Percentiles rank a stretch among this genome's conserved stretches.
Evolutionary conservation across 352 stramenopile genomes (phyloP).

Genomic region (Globisporangium cylindrosporum): DNA sequence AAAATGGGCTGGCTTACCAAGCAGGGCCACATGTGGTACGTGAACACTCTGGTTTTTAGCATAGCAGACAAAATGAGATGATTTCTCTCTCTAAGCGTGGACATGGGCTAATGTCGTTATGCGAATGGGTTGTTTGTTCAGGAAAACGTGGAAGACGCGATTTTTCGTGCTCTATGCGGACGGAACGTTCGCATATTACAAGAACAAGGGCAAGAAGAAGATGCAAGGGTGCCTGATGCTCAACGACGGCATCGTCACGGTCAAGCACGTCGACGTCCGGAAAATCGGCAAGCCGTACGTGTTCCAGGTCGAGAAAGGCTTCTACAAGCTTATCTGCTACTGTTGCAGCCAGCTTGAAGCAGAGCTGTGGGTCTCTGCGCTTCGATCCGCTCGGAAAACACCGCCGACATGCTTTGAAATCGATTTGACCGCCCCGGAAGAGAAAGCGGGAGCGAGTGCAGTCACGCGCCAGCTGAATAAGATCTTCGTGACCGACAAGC

Average conservation of each 20-base stretch:
- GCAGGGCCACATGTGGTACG: slow-evolving; percentile 75
- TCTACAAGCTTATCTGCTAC: slow-evolving; percentile 79
- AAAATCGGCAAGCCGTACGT: slow-evolving; percentile 65
- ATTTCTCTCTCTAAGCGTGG: not conserved
- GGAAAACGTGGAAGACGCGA: slow-evolving; percentile 85
- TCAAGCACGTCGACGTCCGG: slow-evolving; percentile 78
- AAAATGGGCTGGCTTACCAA: slow-evolving; percentile 85
- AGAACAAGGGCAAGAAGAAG: slow-evolving; percentile 65
- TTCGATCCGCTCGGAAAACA: slow-evolving; percentile 46
- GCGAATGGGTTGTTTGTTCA: slow-evolving; percentile 9
- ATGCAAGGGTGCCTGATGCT: slow-evolving; percentile 83
- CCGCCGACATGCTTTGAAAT: slow-evolving; percentile 58
- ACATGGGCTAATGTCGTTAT: not conserved
- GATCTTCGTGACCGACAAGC: slow-evolving; percentile 70
- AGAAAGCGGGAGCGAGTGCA: slow-evolving; percentile 46
- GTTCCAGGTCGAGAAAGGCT: slow-evolving; percentile 84
- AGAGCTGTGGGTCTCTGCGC: slow-evolving; percentile 73
- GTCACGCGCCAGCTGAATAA: slow-evolving; percentile 74
- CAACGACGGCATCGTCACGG: slow-evolving; percentile 79
- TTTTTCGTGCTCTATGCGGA: slow-evolving; percentile 86
- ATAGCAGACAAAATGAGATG: not conserved
- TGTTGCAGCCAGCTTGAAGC: slow-evolving; percentile 76
- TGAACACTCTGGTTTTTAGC: not conserved
- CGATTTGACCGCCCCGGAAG: slow-evolving; percentile 54
- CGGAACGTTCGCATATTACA: slow-evolving; percentile 83